Evolutionary conservation across 805 yeast species (phyloP).

Genomic region (Zygosaccharomyces siamensis): DNA sequence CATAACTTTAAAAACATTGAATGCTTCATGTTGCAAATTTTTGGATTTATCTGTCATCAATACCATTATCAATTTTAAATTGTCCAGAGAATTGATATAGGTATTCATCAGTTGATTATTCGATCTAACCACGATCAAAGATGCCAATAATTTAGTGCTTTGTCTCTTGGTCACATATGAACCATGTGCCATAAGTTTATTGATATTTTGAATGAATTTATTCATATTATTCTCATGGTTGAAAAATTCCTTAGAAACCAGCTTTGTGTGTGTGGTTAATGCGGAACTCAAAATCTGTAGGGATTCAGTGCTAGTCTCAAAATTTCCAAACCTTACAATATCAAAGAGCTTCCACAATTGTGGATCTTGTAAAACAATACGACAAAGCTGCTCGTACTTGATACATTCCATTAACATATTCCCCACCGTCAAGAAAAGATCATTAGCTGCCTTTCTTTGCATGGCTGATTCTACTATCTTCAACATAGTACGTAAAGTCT

Average conservation of each 20-base stretch:
- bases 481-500: conserved; percentile 56
- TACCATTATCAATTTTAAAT: conserved; percentile 81
- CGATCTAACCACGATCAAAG: conserved; percentile 62
- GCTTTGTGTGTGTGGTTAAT: conserved; percentile 61
- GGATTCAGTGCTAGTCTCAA: conserved; percentile 88
- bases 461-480: conserved; percentile 63
- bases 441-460: conserved; percentile 34
- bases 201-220: conserved; percentile 57
- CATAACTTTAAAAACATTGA: conserved; percentile 88
- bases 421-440: conserved; percentile 69
- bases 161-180: conserved; percentile 93
- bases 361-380: conserved; percentile 53
- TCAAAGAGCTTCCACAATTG: conserved; percentile 79
- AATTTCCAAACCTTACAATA: conserved; percentile 68
- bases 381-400: conserved; percentile 66
- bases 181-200: conserved; percentile 63
- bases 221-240: conserved; percentile 45
- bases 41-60: conserved; percentile 82
- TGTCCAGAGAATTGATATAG: conserved; percentile 77
- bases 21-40: conserved; percentile 84
- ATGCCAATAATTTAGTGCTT: conserved; percentile 69
- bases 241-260: conserved; percentile 65
- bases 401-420: conserved; percentile 79
- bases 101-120: conserved; percentile 68
- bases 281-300: conserved; percentile 71